Conservation (phyloP, 192 early-diverging fungal species). For the Coemansia sp. region DNA sequence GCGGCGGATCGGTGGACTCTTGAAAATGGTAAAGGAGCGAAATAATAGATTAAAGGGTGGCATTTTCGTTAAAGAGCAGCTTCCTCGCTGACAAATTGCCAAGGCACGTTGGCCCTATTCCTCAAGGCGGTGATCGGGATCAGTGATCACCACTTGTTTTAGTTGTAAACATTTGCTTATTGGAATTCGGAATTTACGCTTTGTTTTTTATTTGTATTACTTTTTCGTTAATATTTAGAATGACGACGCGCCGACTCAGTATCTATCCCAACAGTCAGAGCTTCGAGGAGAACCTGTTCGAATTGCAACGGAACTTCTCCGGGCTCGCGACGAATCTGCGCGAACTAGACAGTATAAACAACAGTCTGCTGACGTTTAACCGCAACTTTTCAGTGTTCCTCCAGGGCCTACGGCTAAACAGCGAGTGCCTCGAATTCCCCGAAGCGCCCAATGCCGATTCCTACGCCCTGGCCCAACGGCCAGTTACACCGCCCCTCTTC, state of each 20-base stretch:
- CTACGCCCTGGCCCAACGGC: conserved; percentile 31
- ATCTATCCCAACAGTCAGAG: conserved; percentile 51
- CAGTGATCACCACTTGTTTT: background rate
- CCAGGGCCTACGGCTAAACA: conserved; percentile 46
- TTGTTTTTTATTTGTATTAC: background rate
- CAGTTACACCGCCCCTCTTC: conserved; percentile 23
- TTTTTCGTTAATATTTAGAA: background rate
- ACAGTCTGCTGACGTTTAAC: conserved; percentile 46
- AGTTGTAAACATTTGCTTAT: background rate
- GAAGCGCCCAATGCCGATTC: conserved; percentile 43
- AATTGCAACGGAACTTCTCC: conserved; percentile 45
- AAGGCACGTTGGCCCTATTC: background rate
- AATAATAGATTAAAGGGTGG: background rate
- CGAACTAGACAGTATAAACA: conserved; percentile 44
- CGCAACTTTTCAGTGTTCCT: conserved; percentile 48
- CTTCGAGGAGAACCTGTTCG: conserved; percentile 45
- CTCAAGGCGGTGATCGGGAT: background rate
- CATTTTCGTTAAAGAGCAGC: background rate
- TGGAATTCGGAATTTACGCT: background rate
- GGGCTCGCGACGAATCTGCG: conserved; percentile 32
- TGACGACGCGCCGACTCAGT: conserved; percentile 45
- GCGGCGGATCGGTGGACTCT: conserved; percentile 1
- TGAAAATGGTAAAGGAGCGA: background rate
- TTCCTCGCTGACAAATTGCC: background rate
- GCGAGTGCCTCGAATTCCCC: conserved; percentile 44